phyloP scores from a whole-genome alignment of 129 eudicot species.

The Helianthus tuberosus region DNA sequence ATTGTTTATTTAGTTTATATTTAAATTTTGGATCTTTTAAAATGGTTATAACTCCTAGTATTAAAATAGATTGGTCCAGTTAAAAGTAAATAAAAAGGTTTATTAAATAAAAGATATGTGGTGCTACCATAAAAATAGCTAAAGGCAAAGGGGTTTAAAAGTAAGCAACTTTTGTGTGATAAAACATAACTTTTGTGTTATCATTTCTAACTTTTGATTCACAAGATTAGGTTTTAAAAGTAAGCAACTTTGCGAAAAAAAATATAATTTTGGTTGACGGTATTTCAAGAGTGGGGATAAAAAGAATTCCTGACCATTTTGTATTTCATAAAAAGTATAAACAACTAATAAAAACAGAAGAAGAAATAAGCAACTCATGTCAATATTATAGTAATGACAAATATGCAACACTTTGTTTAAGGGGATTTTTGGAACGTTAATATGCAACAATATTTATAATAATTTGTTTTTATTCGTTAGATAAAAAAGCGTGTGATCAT shows the following conservation, averaged over 20 bases:
- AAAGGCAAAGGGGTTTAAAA: constrained; percentile 26
- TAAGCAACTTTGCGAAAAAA: constrained; percentile 2
- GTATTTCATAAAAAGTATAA: background rate
- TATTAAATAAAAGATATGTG: background rate
- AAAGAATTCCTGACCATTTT: background rate
- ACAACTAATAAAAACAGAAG: background rate
- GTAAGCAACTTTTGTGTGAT: too few relatives aligned
- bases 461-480: background rate
- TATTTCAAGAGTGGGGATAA: background rate
- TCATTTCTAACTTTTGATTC: constrained; percentile 38
- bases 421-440: background rate
- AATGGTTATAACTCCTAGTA: too few relatives aligned
- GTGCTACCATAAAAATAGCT: constrained; percentile 9
- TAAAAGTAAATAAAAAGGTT: too few relatives aligned
- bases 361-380: background rate
- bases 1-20: too few relatives aligned
- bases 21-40: too few relatives aligned
- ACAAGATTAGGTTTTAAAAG: constrained; percentile 28
- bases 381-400: background rate
- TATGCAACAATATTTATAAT: background rate
- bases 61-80: too few relatives aligned
- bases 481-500: background rate
- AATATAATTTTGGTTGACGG: background rate
- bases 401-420: background rate
- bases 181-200: constrained; percentile 31